A percentile compares a stretch with the other conserved stretches of the same genome.
Conservation (phyloP, 2,329 filamentous ascomycete genomes). For the Aspergillus neotritici region DNA sequence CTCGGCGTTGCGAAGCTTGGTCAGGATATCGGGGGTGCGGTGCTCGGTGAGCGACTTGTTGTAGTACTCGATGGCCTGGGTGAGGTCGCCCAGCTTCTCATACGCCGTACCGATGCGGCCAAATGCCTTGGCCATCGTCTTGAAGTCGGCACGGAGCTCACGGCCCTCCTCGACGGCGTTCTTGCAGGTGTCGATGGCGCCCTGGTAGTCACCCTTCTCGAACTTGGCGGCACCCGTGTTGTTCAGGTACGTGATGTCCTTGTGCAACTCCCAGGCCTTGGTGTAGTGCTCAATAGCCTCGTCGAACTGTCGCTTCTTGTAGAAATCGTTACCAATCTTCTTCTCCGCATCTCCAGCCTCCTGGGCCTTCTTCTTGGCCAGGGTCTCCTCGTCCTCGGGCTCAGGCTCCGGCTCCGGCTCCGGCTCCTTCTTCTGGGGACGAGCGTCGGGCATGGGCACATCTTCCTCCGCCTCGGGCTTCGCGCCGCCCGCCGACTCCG, state of each 20-base stretch:
- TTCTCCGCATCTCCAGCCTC: conserved; percentile 92
- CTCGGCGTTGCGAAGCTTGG: conserved; percentile 86
- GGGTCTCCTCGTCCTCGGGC: conserved; percentile 72
- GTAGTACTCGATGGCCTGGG: conserved; percentile 80
- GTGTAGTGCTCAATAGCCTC: conserved; percentile 88
- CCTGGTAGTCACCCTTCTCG: conserved; percentile 91
- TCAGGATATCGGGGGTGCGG: conserved; percentile 86
- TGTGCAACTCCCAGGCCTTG: conserved; percentile 89
- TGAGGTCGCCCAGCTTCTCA: conserved; percentile 78
- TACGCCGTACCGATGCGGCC: conserved; percentile 90
- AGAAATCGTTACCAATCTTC: conserved; percentile 84
- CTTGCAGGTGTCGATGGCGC: conserved; percentile 77
- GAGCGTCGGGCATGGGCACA: conserved; percentile 69
- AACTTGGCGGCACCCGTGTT: conserved; percentile 92
- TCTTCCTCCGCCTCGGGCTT: conserved; percentile 61
- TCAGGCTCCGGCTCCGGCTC: conserved; percentile 59
- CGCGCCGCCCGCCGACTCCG: conserved; percentile 41
- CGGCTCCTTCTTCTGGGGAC: conserved; percentile 53
- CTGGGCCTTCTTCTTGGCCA: conserved; percentile 84
- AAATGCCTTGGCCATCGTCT: conserved; percentile 97
- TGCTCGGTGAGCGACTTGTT: conserved; percentile 93
- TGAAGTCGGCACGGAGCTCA: conserved; percentile 88
- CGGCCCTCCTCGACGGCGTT: conserved; percentile 88
- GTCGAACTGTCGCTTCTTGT: conserved; percentile 98
- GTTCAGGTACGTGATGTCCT: conserved; percentile 97